A percentile compares a stretch with the other conserved stretches of the same genome.
Evolutionary conservation across 148 eudicot species (phyloP).

Genomic region (Vaccinium myrtillus): DNA sequence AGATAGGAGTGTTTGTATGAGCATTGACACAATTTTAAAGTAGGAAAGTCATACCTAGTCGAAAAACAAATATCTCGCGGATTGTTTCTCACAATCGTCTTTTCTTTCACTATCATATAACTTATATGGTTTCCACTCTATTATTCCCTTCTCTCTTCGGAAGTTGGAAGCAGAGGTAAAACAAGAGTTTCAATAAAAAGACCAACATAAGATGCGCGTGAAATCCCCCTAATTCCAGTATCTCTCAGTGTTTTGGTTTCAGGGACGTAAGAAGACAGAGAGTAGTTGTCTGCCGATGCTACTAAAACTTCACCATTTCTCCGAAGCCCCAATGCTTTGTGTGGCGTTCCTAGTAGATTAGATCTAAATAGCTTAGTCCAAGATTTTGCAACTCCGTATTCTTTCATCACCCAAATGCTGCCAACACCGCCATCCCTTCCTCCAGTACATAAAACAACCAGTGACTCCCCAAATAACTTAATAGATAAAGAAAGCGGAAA

Average conservation of each 20-base stretch:
- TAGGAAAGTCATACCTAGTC: not conserved
- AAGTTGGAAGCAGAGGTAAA: not conserved
- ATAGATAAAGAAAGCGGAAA: not conserved
- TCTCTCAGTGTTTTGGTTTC: not conserved
- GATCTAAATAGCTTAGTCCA: conserved; percentile 26
- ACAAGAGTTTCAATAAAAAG: not conserved
- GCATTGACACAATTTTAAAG: not conserved
- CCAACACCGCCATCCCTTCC: conserved; percentile 14
- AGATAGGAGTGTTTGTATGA: not conserved
- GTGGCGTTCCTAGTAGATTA: not conserved
- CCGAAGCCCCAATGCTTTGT: conserved; percentile 21
- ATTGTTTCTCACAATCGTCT: no score
- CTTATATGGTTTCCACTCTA: not conserved
- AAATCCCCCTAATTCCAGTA: conserved; percentile 22
- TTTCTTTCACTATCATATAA: no score
- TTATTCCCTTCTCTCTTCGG: not conserved
- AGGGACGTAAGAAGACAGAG: conserved; percentile 22
- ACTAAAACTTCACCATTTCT: conserved; percentile 29
- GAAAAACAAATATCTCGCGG: not conserved
- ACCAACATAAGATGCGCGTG: conserved; percentile 23
- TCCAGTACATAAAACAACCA: conserved; percentile 11
- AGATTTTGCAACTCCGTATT: conserved; percentile 27
- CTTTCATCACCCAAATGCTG: conserved; percentile 35
- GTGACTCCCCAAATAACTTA: not conserved
- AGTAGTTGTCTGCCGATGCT: not conserved